phyloP scores from a whole-genome alignment of 768 basidiomycete species.

The Austroboletus eburneus region DNA sequence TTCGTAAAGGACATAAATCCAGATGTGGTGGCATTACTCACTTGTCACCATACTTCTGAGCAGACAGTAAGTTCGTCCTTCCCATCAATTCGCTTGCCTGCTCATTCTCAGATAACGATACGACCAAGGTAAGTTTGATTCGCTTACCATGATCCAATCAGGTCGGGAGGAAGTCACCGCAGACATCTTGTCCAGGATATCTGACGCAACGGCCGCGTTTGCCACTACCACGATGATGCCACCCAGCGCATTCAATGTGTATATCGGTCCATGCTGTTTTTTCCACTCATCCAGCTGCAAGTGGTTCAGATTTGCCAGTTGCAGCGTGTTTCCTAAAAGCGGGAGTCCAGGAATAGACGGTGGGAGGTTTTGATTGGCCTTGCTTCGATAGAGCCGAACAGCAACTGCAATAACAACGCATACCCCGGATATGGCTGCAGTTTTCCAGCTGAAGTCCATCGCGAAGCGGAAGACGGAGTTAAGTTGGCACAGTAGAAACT shows the following conservation, averaged over 20 bases:
- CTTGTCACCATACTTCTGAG: conserved; percentile 9
- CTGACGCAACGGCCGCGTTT: conserved; percentile 7
- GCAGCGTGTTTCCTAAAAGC: conserved; percentile 3
- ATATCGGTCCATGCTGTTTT: conserved; percentile 7
- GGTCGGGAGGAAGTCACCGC: conserved; percentile 6
- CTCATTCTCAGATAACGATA: neutral
- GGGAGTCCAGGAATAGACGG: conserved; percentile 6
- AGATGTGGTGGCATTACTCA: too few species aligned
- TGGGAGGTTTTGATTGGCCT: conserved; percentile 1
- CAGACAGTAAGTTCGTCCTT: conserved; percentile 1
- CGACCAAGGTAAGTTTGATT: neutral
- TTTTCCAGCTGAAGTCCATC: neutral
- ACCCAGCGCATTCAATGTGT: conserved; percentile 3
- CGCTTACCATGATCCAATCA: conserved; percentile 9
- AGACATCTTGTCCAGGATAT: conserved; percentile 8
- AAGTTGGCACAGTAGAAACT: neutral
- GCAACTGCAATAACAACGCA: neutral
- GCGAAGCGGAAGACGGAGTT: neutral
- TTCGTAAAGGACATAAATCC: neutral
- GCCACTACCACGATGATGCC: conserved; percentile 10
- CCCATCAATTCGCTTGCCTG: conserved; percentile 8
- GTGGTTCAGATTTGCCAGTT: conserved; percentile 4
- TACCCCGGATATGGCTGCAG: neutral
- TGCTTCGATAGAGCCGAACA: neutral
- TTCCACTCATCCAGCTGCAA: conserved; percentile 10